Percentiles rank a stretch among this genome's conserved stretches.
Conservation (phyloP, 2,329 filamentous ascomycete species). For the Alternaria atra region DNA sequence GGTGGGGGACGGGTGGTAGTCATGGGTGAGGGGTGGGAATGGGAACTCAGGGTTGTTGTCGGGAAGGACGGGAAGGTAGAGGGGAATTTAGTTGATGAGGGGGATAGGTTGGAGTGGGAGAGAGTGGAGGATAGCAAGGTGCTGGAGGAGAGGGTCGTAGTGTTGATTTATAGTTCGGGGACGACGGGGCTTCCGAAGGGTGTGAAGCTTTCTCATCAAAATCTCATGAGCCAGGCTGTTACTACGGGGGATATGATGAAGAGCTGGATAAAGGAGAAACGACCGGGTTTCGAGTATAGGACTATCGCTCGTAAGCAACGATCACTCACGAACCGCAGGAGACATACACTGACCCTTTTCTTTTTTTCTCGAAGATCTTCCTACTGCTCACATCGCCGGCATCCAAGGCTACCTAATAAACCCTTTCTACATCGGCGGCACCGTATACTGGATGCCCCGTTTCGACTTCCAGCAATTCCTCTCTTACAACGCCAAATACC, state of each 20-base stretch:
- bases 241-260: conserved; percentile 46
- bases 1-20: conserved; percentile 59
- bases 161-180: conserved; percentile 59
- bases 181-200: conserved; percentile 60
- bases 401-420: conserved; percentile 59
- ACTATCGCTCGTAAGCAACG: conserved; percentile 50
- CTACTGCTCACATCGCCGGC: conserved; percentile 59
- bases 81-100: conserved; percentile 41
- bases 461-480: conserved; percentile 68
- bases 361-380: conserved; percentile 43
- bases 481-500: conserved; percentile 59
- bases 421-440: conserved; percentile 52
- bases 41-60: conserved; percentile 43
- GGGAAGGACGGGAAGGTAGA: conserved; percentile 36
- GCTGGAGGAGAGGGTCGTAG: conserved; percentile 58
- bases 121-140: conserved; percentile 60
- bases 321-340: background rate
- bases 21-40: conserved; percentile 56
- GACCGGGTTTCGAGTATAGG: conserved; percentile 46
- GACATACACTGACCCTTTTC: background rate
- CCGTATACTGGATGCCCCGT: conserved; percentile 69
- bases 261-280: conserved; percentile 31
- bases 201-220: conserved; percentile 56
- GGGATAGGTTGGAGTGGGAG: conserved; percentile 62
- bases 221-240: conserved; percentile 54